Evolutionary conservation across 2,329 filamentous ascomycete genomes (phyloP).

Genomic region (Exophiala aquamarina): DNA sequence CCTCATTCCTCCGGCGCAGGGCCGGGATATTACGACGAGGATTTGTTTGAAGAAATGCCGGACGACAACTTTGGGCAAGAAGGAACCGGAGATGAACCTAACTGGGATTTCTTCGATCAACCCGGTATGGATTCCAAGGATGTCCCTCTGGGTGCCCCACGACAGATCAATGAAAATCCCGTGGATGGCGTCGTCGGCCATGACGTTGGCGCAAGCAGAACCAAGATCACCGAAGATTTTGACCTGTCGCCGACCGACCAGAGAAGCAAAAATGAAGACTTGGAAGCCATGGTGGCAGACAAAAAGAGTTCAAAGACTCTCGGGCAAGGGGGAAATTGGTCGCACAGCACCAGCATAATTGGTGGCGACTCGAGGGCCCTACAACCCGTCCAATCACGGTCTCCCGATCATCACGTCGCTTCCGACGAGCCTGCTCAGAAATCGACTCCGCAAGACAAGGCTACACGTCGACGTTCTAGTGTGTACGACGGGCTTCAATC

Average conservation of each 20-base stretch:
- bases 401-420: too few relatives aligned
- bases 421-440: background rate
- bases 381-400: too few relatives aligned
- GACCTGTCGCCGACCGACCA: too few relatives aligned
- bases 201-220: background rate
- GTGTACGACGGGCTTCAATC: constrained; percentile 13
- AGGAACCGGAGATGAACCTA: constrained; percentile 57
- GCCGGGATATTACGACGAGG: constrained; percentile 49
- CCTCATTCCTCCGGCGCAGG: constrained; percentile 27
- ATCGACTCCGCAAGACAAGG: background rate
- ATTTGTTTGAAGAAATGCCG: constrained; percentile 60
- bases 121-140: constrained; percentile 32
- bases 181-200: constrained; percentile 4
- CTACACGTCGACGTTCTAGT: constrained; percentile 26
- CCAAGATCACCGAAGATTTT: too few relatives aligned
- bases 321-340: too few relatives aligned
- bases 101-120: constrained; percentile 66
- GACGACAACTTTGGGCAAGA: constrained; percentile 54
- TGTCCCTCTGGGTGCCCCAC: too few relatives aligned
- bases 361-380: too few relatives aligned
- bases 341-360: too few relatives aligned
- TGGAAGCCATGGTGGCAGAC: too few relatives aligned
- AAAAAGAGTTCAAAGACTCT: too few relatives aligned
- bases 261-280: too few relatives aligned
- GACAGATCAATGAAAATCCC: background rate